Base-by-base conservation (phyloP, 2,329 filamentous ascomycete genomes). In the Exophiala sp. region DNA sequence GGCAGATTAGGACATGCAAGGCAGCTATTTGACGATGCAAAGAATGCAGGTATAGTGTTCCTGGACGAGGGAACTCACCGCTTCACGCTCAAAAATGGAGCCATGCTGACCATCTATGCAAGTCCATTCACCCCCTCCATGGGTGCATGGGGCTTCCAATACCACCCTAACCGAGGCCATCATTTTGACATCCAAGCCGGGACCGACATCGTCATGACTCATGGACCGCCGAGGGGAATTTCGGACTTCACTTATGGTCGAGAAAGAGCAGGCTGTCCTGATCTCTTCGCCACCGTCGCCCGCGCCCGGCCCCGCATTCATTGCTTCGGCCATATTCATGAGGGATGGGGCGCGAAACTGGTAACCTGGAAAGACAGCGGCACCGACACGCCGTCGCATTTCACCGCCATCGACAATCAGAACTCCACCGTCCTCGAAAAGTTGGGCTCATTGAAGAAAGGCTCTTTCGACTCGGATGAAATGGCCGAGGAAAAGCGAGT, bases 331-430 rank as follows among this genome's bases (percentile, higher is more conserved):
- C 71, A 73, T 45, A 72, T 73, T 67, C 54, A 57, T 62, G 78
- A 82, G 59, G 75, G 72, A 0, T 86, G 81, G 79, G 84, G 83
- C 2, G 76, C 73, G 0, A 78, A 76, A 46, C 55, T 80, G 1
- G 74, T 82, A 0, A 68, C 69, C 1, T 87, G 83, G 84, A 68
- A 74, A 1, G 35, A 64, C 3, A 55, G 65, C 12, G 21, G 59
- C 5, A 61, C 54, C 14, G 60, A 68, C 29, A 57, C 39, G n/a
- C 72, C 74, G 4, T 75, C 73, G 0, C 73, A 80, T 61, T 72
- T 79, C 18, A 75, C 69, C 0, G 73, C 68, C 47, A 74, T 80
- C 44, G 73, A 81, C 54, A 69, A 74, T 35, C 67, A 65, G 1
- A 62, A 55, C 0, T 78, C 76, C 0, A 36, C 51, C 1, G 35